Base-by-base conservation (phyloP, 2,329 filamentous ascomycete genomes). In the Penicillium sp. region DNA sequence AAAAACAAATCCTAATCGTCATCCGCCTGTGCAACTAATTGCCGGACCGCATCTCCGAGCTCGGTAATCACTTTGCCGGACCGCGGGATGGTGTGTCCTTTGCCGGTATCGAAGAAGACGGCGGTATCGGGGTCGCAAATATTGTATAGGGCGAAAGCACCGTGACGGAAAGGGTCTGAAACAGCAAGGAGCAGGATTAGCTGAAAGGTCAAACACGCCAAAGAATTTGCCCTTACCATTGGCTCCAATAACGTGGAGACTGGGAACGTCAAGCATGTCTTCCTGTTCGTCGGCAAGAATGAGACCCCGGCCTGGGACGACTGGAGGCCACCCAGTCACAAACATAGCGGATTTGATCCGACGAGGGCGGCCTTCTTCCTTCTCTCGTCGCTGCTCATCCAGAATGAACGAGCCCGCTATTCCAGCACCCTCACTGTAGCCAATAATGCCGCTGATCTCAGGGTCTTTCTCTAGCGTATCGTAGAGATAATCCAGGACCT, bases 101-200 rank as follows among this genome's bases (percentile, higher is more conserved):
- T 85, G 4, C 82, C 84, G 56, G 85, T 83, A 58, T 87, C 84
- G 54, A 86, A 86, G n/a, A 86, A 74, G 31, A 77, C 74, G 0
- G 83, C 83, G 1, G 72, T 79, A 52, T 86, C 83, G 0, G 77
- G 77, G 43, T 85, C 80, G 57, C 83, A 87, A 23, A 85, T 76
- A 58, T 84, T 83, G 69, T 81, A 85, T 3, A 86, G 74, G 0
- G 83, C 81, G 71, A 85, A 77, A 2, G 81, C 81, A 0, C 84
- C 83, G 31, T 83, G 74, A 2, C 85, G 75, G 59, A 85, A 86
- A 0, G 83, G 84, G 59, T 86, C 84, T 52, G 23, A n/a, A 16
- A 6, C 42, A 44, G 13, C 9, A 41, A 12, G 24, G 23, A 28
- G 26, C 23, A 42, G 12, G 13, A 16, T 42, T 13, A 42, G 41